Base-by-base conservation (phyloP, 768 basidiomycete genomes). In the Ramaria sp. region DNA sequence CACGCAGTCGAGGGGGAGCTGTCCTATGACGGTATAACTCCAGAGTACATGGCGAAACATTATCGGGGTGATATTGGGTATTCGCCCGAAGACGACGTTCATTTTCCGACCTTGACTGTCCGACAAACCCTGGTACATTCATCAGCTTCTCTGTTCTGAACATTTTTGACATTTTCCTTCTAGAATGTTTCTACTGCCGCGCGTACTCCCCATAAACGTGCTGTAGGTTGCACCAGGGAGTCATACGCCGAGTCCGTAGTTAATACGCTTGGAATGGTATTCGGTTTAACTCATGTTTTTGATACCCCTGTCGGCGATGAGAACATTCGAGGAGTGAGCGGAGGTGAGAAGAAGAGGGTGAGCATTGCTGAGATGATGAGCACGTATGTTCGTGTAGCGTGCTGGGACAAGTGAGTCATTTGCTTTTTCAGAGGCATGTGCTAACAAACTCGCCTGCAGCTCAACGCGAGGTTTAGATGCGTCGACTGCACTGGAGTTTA, bases 401-500 rank as follows among this genome's bases (percentile, higher is more conserved):
- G 78, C 18, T 91, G 88, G 88, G 88, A 90, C 69, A 89, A 85
- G 83, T 83, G 54, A 60, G 43, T 56, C 12, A 8, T 4, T 25
- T 52, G 39, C 18, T 41, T 1, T n/a, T 2, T n/a, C 18, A 7
- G 20, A 20, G 13, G n/a, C 30, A 7, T 22, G n/a, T 47, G 25
- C 44, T 36, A 45, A 72, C 42, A 71, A 71, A 60, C 71, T 72
- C 2, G 69, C n/a, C 1, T 24, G 59, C 52, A 88, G 85, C 64
- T 83, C 83, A 0, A 91, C 88, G 2, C 73, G 85, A 48, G 87
- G 88, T 16, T 70, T 89, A 49, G 87, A 90, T 58, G 88, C 90
- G 0, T 88, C 88, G 2, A 94, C 91, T 6, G 91, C 91, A 1
- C 73, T 92, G 47, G 92, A 95, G 63, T 94, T 88, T 60, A 79